Evolutionary conservation across 2,329 filamentous ascomycete species (phyloP), one percentile per base, ranked within the genome.

Genomic region (Cadophora sp.): DNA sequence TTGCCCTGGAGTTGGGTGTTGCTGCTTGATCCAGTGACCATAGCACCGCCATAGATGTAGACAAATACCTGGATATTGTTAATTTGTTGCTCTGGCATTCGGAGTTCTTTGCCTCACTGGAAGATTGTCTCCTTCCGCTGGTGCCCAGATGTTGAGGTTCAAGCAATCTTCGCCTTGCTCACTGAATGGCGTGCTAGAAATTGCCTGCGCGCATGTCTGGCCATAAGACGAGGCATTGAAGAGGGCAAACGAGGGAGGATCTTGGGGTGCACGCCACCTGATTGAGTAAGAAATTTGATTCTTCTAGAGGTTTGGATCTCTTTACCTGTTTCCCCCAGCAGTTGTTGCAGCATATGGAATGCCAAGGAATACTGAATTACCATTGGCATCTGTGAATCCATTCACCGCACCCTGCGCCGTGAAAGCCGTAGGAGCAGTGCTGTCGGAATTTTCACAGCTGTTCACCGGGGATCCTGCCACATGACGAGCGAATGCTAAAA

Each of bases 81-180:
- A 55, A 16, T 26, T 48, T 1, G 14, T 43, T 29, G 26, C 4
- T 43, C n/a, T 12, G 2, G 5, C 19, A 12, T 24, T 16, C 16
- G 16, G 22, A 50, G 11, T n/a, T 5, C 1, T 4, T 16, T 27
- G 29, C n/a, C 59, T 26, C 48, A 82, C 80, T 29, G 68, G 68
- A 6, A 70, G 65, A 74, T 70, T 40, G 7, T 4, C 19, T 11
- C 53, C 63, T 16, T 40, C 11, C 4, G 67, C 37, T 1, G 78
- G 78, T 1, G 77, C 75, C 79, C 79, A 81, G 64, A 81, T 75
- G 72, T 81, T 81, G 24, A 83, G 73, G 71, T 79, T 83, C 72
- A 84, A 68, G 63, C 82, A 84, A 31, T 84, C 81, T 68, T 81
- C 79, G 58, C 73, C 76, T 56, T 78, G 67, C n/a, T 48, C 50